Evolutionary conservation across 2,329 filamentous ascomycete genomes (phyloP), one percentile per base, ranked within the genome.

Genomic region (Arachnomyces sp.): DNA sequence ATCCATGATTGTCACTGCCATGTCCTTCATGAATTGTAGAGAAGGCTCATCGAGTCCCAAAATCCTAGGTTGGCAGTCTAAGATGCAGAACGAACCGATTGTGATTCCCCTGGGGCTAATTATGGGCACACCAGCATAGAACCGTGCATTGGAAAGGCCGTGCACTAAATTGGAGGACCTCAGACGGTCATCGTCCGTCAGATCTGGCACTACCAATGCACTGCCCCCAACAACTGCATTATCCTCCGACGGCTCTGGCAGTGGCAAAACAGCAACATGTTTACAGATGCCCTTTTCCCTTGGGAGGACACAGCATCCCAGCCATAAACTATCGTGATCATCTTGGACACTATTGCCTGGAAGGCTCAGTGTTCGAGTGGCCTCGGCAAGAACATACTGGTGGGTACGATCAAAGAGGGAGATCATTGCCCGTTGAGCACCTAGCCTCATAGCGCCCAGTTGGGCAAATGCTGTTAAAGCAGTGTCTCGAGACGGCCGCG

Each of bases 1-100:
- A 11, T 74, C 67, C 62, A 78, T 77, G 5, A 78, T 62, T 1
- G 74, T 74, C 4, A 64, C 60, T 0, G 72, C 66, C 61, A 80
- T 73, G 34, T 78, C 75, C 41, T 71, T 66, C 59, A 82, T 63
- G 44, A 79, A 78, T n/a, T n/a, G n/a, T n/a, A n/a, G n/a, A n/a
- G n/a, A n/a, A n/a, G n/a, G n/a, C n/a, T n/a, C n/a, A n/a, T n/a
- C n/a, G n/a, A n/a, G n/a, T n/a, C n/a, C n/a, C 9, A 11, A 40
- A 1, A 38, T 28, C 7, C 74, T 68, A 0, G 71, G 66, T 18
- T 65, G 61, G 36, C 74, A 68, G 46, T 80, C 77, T 2, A 76
- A 63, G 1, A 82, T 71, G 34, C 70, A 68, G 43, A 75, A 77
- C 2, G 68, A 68, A n/a, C 79, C 79, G 38, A 83, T 78, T 18